Evolutionary conservation across 2,329 filamentous ascomycete species (phyloP), one percentile per base, ranked within the genome.

Genomic region (Lachnellula arida): DNA sequence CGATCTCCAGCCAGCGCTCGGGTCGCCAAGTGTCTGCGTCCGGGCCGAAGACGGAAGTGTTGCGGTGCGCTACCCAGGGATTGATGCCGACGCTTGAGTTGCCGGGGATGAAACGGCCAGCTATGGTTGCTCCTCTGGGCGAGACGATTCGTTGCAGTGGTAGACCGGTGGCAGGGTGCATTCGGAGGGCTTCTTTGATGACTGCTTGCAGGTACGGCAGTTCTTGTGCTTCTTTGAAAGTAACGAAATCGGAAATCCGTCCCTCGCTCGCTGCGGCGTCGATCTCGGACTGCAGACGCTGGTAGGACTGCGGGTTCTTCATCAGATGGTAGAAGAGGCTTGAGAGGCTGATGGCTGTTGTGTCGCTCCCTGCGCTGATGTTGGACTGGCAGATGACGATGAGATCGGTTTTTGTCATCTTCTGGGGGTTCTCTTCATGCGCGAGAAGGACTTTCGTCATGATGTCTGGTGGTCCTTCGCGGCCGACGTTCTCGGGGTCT

Each of bases 121-220:
- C 68, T 5, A 81, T 70, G 9, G 72, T 70, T 0, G 70, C 69
- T 0, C 80, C 79, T 0, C 70, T 73, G 2, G 69, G 57, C 0
- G 78, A 76, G 0, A 80, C 77, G 0, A 73, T 70, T 5, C 79
- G 71, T 62, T 75, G 75, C n/a, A 81, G 65, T 1, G 76, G 74
- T 12, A 81, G 65, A 3, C 76, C 78, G 0, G 74, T 74, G 0
- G 76, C 75, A 0, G 78, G 73, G 48, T 79, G 75, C 17, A 81
- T 66, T 11, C 80, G 74, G 32, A 81, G 65, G 0, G 76, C 75
- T 63, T 82, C 80, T 51, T 80, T 80, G 40, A 82, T 75, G 3
- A 77, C 74, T 0, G 78, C 79, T 56, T 81, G 75, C 15, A 82
- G 70, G 57, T 81, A 84, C 0, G 76, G 77, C 63, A 79, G 65